Evolutionary conservation across 805 yeast genomes (phyloP), one percentile per base, ranked within the genome.

Genomic region (Myxozyma sirexii): DNA sequence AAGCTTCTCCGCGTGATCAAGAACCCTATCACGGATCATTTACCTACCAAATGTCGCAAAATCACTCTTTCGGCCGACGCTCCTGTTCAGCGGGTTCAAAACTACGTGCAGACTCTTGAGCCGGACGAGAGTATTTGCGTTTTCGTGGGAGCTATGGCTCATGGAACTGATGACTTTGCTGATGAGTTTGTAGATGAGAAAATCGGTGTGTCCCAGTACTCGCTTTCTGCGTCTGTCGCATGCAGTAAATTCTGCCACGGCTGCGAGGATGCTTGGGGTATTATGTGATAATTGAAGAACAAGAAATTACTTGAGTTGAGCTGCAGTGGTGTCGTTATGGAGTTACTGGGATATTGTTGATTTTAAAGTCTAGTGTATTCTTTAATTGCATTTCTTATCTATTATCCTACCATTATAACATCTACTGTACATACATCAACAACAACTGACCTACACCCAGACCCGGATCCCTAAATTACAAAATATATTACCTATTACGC

Each of bases 191-290:
- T 93, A 45, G 98, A 94, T 74, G 98, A 94, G 75, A 94, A 93
- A 72, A 87, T 94, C 60, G 97, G 97, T 68, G 85, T 94, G 58
- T 90, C 97, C 37, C 91, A 93, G 70, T 94, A 92, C 74, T 96
- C 99, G 54, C 81, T 94, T 63, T 88, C 96, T 56, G 99, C 99
- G 2, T 91, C 97, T 12, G 97, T 94, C 57, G 98, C 99, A 4
- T 94, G 98, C 75, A 88, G 97, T 65, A 94, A 94, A 76, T 91
- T 94, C 79, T 93, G 98, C 75, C 98, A 94, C 72, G 99, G 99
- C 51, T 90, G 97, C 71, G 99, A 94, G 78, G 99, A 94, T 75
- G 96, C 96, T 27, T 94, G 99, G 98, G 86, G 84, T 47, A 92
- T 94, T 69, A 74, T 77, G 71, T 80, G 69, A 60, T 17, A 6